Evolutionary conservation across 1,139 yeast genomes (phyloP), one percentile per base, ranked within the genome.

Genomic region (Saccharomycopsis phalli): DNA sequence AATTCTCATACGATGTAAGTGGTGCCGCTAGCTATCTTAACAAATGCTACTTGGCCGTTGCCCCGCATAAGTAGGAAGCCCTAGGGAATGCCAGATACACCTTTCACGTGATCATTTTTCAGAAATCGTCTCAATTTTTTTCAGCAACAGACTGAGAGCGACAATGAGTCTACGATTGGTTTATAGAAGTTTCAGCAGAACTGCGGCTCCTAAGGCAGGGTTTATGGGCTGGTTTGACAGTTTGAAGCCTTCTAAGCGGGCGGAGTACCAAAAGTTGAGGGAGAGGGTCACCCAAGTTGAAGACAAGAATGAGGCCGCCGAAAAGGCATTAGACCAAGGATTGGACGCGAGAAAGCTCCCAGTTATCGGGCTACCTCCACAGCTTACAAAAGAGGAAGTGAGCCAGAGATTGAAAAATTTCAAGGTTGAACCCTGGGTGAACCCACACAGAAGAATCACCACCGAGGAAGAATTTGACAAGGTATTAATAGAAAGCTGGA

Each of bases 301-400:
- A 4, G 34, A 36, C 17, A 38, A 34, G 28, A 36, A 40, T 21
- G 22, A 36, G 16, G 13, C 22, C 11, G 44, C 46, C 13, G 44
- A 34, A 16, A 11, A 35, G 22, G 32, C 27, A 4, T 27, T 37
- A n/a, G 26, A 18, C 10, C 10, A 13, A 16, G 36, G 14, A 33
- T 8, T 6, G 10, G 21, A 31, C 11, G 22, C 33, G 5, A 28
- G 28, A 5, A 28, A 37, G 8, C 25, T 44, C 26, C 41, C 41
- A 25, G 42, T 42, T 21, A 35, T 44, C 30, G 47, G 47, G 20
- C 4, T 30, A 22, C 47, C 47, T 13, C 16, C 16, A n/a, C 35
- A 36, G 18, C 20, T 38, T 8, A 35, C 38, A 11, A 31, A 33
- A 17, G 47, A 31, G 34, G 43, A 44, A 16, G 31, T 38, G 13